phyloP scores from a whole-genome alignment of 768 basidiomycete genomes.

The Lactarius pseudohatsudake region DNA sequence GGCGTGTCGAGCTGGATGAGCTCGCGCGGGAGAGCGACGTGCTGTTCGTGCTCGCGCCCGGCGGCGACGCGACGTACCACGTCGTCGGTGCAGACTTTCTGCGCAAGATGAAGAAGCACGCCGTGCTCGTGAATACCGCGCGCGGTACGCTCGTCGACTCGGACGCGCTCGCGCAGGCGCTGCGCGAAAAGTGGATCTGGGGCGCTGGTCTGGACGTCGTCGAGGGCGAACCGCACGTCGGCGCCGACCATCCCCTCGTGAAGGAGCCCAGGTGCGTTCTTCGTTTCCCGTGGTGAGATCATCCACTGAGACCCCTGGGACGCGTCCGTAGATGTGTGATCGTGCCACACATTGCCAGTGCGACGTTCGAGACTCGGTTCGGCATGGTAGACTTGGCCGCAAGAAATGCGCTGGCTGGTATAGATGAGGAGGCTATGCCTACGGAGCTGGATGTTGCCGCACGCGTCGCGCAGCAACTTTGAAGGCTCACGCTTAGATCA shows the following conservation, averaged over 20 bases:
- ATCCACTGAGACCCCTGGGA: background rate
- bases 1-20: slow-evolving; percentile 59
- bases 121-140: slow-evolving; percentile 81
- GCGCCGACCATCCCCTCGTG: slow-evolving; percentile 74
- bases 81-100: slow-evolving; percentile 73
- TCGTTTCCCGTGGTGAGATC: background rate
- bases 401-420: slow-evolving; percentile 62
- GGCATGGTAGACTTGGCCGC: slow-evolving; percentile 80
- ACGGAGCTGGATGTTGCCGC: slow-evolving; percentile 42
- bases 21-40: slow-evolving; percentile 82
- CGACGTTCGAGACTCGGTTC: slow-evolving; percentile 78
- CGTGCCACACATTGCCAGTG: slow-evolving; percentile 90
- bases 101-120: slow-evolving; percentile 78
- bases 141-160: slow-evolving; percentile 90
- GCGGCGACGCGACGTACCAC: slow-evolving; percentile 67
- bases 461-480: slow-evolving; percentile 5
- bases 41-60: slow-evolving; percentile 80
- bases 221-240: slow-evolving; percentile 83
- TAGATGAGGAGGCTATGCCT: slow-evolving; percentile 55
- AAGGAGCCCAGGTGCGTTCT: slow-evolving; percentile 62
- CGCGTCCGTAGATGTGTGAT: slow-evolving; percentile 60
- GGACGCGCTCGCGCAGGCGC: slow-evolving; percentile 78
- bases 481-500: background rate
- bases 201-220: slow-evolving; percentile 94
- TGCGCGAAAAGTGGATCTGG: slow-evolving; percentile 78